Base-by-base conservation (phyloP, 495 filamentous ascomycete species). In the Penicillium samsonianum region DNA sequence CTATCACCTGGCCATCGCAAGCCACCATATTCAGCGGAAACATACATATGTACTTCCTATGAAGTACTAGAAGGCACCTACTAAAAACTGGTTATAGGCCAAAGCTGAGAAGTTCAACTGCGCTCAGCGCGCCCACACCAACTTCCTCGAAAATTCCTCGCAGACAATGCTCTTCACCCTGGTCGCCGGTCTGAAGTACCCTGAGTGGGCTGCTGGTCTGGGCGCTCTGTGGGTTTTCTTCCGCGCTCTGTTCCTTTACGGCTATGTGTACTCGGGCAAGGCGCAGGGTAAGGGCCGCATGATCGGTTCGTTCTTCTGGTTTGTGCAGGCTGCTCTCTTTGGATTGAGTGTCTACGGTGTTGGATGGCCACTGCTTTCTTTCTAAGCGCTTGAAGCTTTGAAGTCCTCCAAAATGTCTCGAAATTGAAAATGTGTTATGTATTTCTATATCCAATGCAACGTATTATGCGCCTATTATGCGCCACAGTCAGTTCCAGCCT, bases 91-190 rank as follows among this genome's bases (percentile, higher is more conserved):
- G 38, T 16, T 31, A 19, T 64, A 79, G 73, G 53, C 71, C 61
- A 70, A 68, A 52, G 74, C 76, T 38, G 65, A 80, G 46, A 58
- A 74, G 43, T 86, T 86, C 76, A 86, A 86, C 67, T 84, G 83
- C 75, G 85, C 86, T 40, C 89, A 91, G 70, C 83, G 88, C 51
- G 84, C 88, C 5, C 89, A 92, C 75, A 65, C 72, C 59, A 89
- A 90, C 73, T 90, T 82, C 71, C 76, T 83, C 47, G 89, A 92
- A 71, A 87, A 87, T 67, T 68, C 83, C 17, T 63, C 83, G 5
- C 74, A 78, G 58, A 77, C 84, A 26, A 78, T 86, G 73, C 67
- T 89, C 33, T 77, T 73, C 40, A 77, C 75, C 30, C 71, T 90
- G 19, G 70, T 88, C 47, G 76, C 87, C 30, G 81, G 79, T 9